Percentiles rank a stretch among this genome's conserved stretches.
These are phyloP conservation scores for Mycosphaerella sp. DNA, from an alignment of 2,329 filamentous ascomycete species.

Conservation along the genomic window DNA sequence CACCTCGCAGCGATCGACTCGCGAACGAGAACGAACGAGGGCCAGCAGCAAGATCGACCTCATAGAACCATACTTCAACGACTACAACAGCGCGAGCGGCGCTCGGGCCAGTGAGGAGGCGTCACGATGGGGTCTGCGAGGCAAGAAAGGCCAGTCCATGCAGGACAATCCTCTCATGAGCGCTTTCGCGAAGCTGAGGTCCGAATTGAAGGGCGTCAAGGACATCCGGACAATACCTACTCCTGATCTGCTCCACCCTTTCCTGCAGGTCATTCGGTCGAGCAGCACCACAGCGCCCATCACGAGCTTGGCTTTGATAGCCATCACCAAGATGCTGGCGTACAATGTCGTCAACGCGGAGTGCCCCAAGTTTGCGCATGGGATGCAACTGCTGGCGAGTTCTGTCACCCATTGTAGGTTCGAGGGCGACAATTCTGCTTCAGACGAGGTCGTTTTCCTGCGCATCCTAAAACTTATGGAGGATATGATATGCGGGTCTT, in stretches of 20 bases:
- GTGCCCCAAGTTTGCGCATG: slow-evolving; percentile 81
- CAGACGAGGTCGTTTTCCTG: slow-evolving; percentile 90
- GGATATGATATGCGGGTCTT: slow-evolving; percentile 90
- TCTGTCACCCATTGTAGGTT: slow-evolving; percentile 98
- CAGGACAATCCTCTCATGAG: slow-evolving; percentile 96
- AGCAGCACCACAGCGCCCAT: slow-evolving; percentile 95
- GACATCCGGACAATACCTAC: slow-evolving; percentile 86
- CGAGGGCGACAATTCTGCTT: slow-evolving; percentile 88
- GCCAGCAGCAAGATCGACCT: slow-evolving; percentile 32
- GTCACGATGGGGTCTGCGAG: slow-evolving; percentile 86
- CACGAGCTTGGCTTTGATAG: slow-evolving; percentile 86
- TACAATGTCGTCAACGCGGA: slow-evolving; percentile 82
- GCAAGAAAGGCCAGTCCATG: slow-evolving; percentile 94
- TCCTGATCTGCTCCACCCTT: slow-evolving; percentile 81
- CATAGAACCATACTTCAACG: slow-evolving; percentile 18
- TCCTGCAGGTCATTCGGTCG: slow-evolving; percentile 92
- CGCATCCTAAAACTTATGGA: slow-evolving; percentile 98
- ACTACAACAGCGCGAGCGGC: slow-evolving; percentile 5
- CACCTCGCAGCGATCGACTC: slow-evolving; percentile 14
- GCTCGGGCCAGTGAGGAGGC: slow-evolving; percentile 37
- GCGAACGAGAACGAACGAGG: slow-evolving; percentile 32
- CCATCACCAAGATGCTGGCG: slow-evolving; percentile 92
- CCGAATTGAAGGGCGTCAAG: slow-evolving; percentile 80
- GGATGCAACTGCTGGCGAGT: slow-evolving; percentile 89
- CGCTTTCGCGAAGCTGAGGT: slow-evolving; percentile 82